Base-by-base conservation (phyloP, 75 land plant genomes). In the Pinus taeda region DNA sequence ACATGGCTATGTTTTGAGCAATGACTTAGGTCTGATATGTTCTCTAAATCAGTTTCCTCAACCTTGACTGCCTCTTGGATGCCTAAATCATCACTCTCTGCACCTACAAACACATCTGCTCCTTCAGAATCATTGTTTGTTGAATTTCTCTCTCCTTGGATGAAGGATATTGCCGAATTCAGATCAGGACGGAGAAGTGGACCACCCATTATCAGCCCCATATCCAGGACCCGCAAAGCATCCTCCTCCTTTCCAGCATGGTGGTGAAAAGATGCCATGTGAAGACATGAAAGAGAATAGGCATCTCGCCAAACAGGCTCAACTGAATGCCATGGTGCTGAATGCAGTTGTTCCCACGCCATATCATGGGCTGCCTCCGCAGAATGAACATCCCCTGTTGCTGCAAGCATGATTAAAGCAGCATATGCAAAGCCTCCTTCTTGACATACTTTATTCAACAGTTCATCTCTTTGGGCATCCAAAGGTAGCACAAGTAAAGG, bases 341-440 rank as follows among this genome's bases (percentile, higher is more conserved):
- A 85, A 76, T 97, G 99, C 45, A 97, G 90, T 85, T 97, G 98
- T 90, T 97, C 99, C 99, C 99, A 97, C 20, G 99, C 99, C 93
- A 95, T 89, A 76, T 97, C 99, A 30, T 90, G 77, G 70, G 98
- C 93, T 67, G 88, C 98, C 89, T 97, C 99, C 73, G 98, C 93
- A 70, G 96, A 93, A 17, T 80, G 76, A 57, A 76, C 66, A 67
- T 93, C 95, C 57, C 93, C 95, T 67, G 61, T 75, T 33, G 91
- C 86, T 3, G 95, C 91, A 71, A 42, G 69, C 60, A 74, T 76
- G 56, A 81, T 88, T 74, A 88, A 81, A 75, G 77, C 29, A 37
- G 78, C 90, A 82, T 72, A 95, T 60, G 86, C 90, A 86, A 87
- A 88, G 57, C 98, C 98, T 24, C 98, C 98, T 70, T 93, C 81